A percentile compares a stretch with the other conserved stretches of the same genome.
phyloP scores from a whole-genome alignment of 495 filamentous ascomycete species.

The Penicillium coffeae region DNA sequence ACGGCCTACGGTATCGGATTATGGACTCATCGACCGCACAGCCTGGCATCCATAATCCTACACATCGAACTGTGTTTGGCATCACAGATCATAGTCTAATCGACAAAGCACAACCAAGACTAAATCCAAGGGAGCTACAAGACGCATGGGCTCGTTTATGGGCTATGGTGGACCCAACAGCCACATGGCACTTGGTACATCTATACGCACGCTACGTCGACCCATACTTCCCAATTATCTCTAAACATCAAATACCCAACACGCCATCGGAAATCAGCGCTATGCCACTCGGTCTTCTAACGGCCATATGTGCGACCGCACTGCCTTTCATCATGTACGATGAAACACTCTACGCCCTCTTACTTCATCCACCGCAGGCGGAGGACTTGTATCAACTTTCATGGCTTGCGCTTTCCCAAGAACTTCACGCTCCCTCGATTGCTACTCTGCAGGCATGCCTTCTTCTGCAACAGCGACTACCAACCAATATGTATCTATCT shows the following conservation, averaged over 20 bases:
- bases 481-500: constrained; percentile 5
- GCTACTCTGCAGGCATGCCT: constrained; percentile 4
- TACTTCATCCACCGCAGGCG: neutral
- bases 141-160: constrained; percentile 4
- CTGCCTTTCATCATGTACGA: constrained; percentile 5
- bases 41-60: neutral
- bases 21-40: neutral
- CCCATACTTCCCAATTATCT: constrained; percentile 3
- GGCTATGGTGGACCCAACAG: constrained; percentile 3
- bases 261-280: neutral
- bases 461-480: constrained; percentile 3
- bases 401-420: neutral
- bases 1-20: constrained; percentile 1
- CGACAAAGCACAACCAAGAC: constrained; percentile 1
- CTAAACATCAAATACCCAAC: constrained; percentile 1
- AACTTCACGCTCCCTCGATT: constrained; percentile 2
- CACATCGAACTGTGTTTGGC: constrained; percentile 1
- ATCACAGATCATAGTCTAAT: constrained; percentile 2
- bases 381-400: constrained; percentile 1
- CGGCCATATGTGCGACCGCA: constrained; percentile 3
- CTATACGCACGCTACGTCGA: constrained; percentile 3
- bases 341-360: neutral
- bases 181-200: constrained; percentile 1
- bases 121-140: neutral
- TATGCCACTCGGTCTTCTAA: neutral